Evolutionary conservation across 2,329 filamentous ascomycete genomes (phyloP).

Genomic region (Trichoderma arundinaceum): DNA sequence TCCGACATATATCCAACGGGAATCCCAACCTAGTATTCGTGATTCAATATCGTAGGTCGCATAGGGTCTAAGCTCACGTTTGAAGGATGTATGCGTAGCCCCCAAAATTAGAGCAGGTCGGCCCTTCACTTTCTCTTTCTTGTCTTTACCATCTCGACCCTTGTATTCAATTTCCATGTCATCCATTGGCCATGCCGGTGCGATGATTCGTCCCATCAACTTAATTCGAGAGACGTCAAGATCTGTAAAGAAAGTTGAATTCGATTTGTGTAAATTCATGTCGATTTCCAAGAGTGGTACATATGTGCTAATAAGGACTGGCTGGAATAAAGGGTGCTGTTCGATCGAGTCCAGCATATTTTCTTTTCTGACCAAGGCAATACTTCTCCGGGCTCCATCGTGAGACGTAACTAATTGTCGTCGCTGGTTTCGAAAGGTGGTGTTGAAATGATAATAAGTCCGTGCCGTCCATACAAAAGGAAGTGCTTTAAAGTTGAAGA

Average conservation of each 20-base stretch:
- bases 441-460: slow-evolving; percentile 19
- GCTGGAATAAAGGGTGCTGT: slow-evolving; percentile 20
- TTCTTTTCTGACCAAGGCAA: background rate
- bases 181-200: too few species aligned
- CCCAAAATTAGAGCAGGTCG: slow-evolving; percentile 24
- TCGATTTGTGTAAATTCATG: slow-evolving; percentile 28
- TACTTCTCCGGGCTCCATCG: background rate
- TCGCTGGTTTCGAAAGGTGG: background rate
- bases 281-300: slow-evolving; percentile 22
- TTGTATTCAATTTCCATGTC: slow-evolving; percentile 18
- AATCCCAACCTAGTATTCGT: slow-evolving; percentile 25
- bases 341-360: background rate
- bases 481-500: slow-evolving; percentile 19
- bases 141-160: slow-evolving; percentile 11
- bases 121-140: slow-evolving; percentile 14
- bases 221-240: too few species aligned
- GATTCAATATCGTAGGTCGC: slow-evolving; percentile 21
- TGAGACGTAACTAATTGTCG: background rate
- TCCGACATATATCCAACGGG: slow-evolving; percentile 29
- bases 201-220: too few species aligned
- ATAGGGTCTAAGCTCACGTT: slow-evolving; percentile 8
- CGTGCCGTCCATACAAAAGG: slow-evolving; percentile 25
- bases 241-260: slow-evolving; percentile 13
- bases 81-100: slow-evolving; percentile 28
- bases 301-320: slow-evolving; percentile 18